These are phyloP conservation scores for Rhizophora mangle DNA, from an alignment of 345 rosid genomes.

Conservation along the genomic window DNA sequence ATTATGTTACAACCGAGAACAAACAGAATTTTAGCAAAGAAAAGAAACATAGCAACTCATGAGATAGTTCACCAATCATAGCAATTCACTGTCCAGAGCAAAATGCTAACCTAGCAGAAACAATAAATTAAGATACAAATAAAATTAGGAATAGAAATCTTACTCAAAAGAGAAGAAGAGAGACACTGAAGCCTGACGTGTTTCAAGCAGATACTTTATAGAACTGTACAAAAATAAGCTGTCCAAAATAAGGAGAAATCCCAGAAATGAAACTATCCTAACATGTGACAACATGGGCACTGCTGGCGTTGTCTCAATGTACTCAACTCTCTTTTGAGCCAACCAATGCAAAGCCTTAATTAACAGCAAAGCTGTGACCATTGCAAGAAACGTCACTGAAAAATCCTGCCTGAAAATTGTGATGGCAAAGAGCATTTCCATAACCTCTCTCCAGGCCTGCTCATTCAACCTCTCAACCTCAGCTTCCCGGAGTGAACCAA, in stretches of 20 bases:
- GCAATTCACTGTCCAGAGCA: background rate
- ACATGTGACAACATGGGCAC: conserved; percentile 63
- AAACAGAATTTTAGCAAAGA: background rate
- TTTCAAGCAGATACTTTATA: conserved; percentile 51
- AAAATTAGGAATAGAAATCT: conserved; percentile 26
- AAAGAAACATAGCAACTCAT: background rate
- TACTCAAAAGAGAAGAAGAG: conserved; percentile 96
- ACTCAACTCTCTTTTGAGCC: conserved; percentile 95
- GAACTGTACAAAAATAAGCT: conserved; percentile 57
- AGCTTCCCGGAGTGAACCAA: conserved; percentile 91
- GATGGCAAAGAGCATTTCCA: conserved; percentile 93
- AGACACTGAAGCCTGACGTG: conserved; percentile 77
- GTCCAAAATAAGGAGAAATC: conserved; percentile 71
- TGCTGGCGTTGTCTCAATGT: conserved; percentile 90
- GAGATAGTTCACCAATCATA: background rate
- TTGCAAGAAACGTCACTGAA: conserved; percentile 70
- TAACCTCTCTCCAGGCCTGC: conserved; percentile 88
- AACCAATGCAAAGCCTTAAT: conserved; percentile 91
- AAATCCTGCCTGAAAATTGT: conserved; percentile 92
- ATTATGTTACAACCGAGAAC: no score
- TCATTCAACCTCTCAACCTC: conserved; percentile 93
- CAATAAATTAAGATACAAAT: background rate
- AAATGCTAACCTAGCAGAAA: background rate
- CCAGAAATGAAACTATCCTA: conserved; percentile 78
- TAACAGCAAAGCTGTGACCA: conserved; percentile 72